Conservation (phyloP, 2,329 filamentous ascomycete genomes). For the Drechmeria coniospora region DNA sequence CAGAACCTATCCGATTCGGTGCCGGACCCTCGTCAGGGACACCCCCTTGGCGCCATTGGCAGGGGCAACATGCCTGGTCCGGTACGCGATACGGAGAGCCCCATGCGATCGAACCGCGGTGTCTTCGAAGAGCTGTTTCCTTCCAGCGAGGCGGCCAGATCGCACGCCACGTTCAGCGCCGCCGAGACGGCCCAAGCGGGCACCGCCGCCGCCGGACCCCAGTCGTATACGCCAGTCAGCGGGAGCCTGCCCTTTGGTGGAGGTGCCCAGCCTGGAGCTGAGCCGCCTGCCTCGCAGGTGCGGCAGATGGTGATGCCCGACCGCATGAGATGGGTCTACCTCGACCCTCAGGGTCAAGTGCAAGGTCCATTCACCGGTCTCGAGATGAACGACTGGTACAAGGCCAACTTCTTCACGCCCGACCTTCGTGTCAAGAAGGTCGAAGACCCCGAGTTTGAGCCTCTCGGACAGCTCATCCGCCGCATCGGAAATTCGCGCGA, state of each 20-base stretch:
- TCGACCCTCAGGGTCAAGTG: conserved; percentile 80
- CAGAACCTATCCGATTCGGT: conserved; percentile 39
- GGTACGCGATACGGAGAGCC: conserved; percentile 42
- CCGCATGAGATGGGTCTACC: conserved; percentile 96
- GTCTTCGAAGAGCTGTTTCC: conserved; percentile 41
- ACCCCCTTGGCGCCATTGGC: conserved; percentile 52
- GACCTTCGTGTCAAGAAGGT: conserved; percentile 90
- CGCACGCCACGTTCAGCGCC: conserved; percentile 21
- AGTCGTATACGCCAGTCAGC: conserved; percentile 20
- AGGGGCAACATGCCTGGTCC: conserved; percentile 41
- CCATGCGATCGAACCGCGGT: conserved; percentile 37
- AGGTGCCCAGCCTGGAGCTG: conserved; percentile 18
- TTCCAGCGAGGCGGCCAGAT: conserved; percentile 16
- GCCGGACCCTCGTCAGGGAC: conserved; percentile 43
- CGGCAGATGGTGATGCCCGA: conserved; percentile 98
- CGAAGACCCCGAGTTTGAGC: conserved; percentile 89
- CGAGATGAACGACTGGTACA: conserved; percentile 99
- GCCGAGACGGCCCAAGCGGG: conserved; percentile 21
- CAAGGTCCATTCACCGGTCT: conserved; percentile 92
- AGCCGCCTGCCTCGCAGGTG: conserved; percentile 50
- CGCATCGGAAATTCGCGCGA: conserved; percentile 95
- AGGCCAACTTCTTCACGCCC: conserved; percentile 91
- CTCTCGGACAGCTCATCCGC: conserved; percentile 82
- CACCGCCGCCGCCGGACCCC: conserved; percentile 15
- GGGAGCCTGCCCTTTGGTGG: conserved; percentile 20